Evolutionary conservation across 2,329 filamentous ascomycete genomes (phyloP).

Genomic region (Xylaria sp.): DNA sequence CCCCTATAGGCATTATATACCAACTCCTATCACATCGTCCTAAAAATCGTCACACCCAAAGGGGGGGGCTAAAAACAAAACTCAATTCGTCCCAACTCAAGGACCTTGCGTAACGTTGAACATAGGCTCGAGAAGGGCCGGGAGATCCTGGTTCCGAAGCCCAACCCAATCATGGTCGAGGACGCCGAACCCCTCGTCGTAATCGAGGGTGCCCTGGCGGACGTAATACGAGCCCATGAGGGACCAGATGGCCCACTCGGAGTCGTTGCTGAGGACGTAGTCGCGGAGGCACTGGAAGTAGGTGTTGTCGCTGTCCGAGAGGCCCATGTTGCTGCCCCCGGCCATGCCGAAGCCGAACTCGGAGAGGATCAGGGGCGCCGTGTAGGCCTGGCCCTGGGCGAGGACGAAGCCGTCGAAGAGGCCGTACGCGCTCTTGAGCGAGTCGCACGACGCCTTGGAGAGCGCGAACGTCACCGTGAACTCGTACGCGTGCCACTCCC

Average conservation of each 20-base stretch:
- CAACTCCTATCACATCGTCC: too few relatives aligned
- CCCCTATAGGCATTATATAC: neutral
- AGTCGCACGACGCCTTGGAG: conserved; percentile 54
- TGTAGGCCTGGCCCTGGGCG: conserved; percentile 57
- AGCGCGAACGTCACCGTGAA: conserved; percentile 62
- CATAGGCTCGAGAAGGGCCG: conserved; percentile 48
- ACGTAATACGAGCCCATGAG: conserved; percentile 69
- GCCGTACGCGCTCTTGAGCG: conserved; percentile 57
- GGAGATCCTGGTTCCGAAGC: conserved; percentile 52
- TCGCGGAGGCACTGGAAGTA: conserved; percentile 64
- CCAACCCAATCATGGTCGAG: conserved; percentile 56
- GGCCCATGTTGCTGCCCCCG: conserved; percentile 54
- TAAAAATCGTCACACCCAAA: neutral
- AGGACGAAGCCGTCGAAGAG: conserved; percentile 63
- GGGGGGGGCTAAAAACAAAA: neutral
- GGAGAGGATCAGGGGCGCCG: conserved; percentile 65
- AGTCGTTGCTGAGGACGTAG: conserved; percentile 65
- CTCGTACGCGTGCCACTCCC: conserved; percentile 68
- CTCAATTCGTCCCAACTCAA: conserved; percentile 33
- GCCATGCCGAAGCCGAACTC: conserved; percentile 67
- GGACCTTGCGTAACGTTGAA: conserved; percentile 56
- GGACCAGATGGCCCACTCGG: conserved; percentile 69
- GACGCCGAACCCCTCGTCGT: conserved; percentile 64
- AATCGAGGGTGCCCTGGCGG: conserved; percentile 59
- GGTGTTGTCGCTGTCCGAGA: conserved; percentile 55